These are phyloP conservation scores for Petunia axillaris DNA, from an alignment of 257 asterid species.

Conservation along the genomic window DNA sequence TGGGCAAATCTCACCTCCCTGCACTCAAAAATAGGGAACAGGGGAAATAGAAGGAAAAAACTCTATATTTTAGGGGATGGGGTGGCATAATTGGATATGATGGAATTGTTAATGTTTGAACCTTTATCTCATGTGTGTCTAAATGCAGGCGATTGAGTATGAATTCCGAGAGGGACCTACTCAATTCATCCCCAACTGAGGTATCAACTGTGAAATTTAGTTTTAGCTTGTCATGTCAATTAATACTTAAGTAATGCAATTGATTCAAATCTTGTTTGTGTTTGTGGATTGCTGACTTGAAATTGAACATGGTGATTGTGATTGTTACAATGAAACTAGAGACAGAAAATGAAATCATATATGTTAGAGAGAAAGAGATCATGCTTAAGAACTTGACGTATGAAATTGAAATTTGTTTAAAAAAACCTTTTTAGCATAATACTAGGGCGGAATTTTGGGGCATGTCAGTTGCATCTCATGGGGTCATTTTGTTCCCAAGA, in stretches of 20 bases:
- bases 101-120: constrained; percentile 5
- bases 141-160: constrained; percentile 69
- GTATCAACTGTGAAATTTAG: constrained; percentile 36
- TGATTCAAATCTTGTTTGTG: neutral
- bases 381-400: neutral
- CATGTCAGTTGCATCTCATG: neutral
- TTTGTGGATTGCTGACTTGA: neutral
- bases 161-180: constrained; percentile 52
- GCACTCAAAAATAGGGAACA: neutral
- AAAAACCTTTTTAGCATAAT: neutral
- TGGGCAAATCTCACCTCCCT: constrained; percentile 4
- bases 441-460: neutral
- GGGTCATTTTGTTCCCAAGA: neutral
- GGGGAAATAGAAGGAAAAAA: neutral
- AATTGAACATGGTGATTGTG: constrained; percentile 9
- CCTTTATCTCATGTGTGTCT: neutral
- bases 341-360: neutral
- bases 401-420: neutral
- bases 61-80: neutral
- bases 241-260: constrained; percentile 16
- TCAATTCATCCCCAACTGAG: constrained; percentile 51
- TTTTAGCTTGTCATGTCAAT: constrained; percentile 16
- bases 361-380: neutral
- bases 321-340: neutral
- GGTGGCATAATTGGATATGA: neutral